Percentiles rank a stretch among this genome's conserved stretches.
Conservation (phyloP, 1,139 yeast genomes). For the Candida sp. region DNA sequence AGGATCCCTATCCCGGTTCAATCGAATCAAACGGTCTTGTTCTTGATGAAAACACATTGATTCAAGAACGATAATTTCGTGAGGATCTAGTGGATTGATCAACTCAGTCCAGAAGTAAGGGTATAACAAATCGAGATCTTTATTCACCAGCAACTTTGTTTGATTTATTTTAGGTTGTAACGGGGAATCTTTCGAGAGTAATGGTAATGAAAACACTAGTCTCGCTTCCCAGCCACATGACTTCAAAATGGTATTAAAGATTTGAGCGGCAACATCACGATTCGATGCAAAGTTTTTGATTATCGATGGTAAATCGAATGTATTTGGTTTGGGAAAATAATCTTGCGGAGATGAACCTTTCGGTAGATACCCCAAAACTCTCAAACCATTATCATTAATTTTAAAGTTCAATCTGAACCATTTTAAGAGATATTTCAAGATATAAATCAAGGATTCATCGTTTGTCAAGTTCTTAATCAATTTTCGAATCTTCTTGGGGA, state of each 20-base stretch:
- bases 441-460: constrained; percentile 26
- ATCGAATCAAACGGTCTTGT: constrained; percentile 20
- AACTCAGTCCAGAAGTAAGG: constrained; percentile 43
- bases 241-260: constrained; percentile 30
- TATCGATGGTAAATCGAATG: constrained; percentile 13
- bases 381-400: constrained; percentile 28
- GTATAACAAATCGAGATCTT: constrained; percentile 33
- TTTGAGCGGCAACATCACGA: constrained; percentile 35
- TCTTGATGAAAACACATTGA: constrained; percentile 31
- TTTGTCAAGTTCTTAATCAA: constrained; percentile 10
- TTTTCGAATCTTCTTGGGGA: constrained; percentile 24
- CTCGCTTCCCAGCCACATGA: constrained; percentile 31
- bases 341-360: constrained; percentile 7
- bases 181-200: constrained; percentile 15
- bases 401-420: constrained; percentile 38
- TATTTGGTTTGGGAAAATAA: constrained; percentile 20
- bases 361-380: constrained; percentile 32
- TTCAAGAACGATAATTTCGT: constrained; percentile 28
- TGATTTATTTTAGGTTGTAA: constrained; percentile 19
- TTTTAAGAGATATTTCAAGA: constrained; percentile 31
- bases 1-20: constrained; percentile 12
- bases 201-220: constrained; percentile 32
- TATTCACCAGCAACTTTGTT: constrained; percentile 19
- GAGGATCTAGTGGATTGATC: constrained; percentile 26
- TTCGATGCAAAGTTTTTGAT: constrained; percentile 28